Evolutionary conservation across 805 yeast species (phyloP).

Genomic region (Barnettozyma siamensis): DNA sequence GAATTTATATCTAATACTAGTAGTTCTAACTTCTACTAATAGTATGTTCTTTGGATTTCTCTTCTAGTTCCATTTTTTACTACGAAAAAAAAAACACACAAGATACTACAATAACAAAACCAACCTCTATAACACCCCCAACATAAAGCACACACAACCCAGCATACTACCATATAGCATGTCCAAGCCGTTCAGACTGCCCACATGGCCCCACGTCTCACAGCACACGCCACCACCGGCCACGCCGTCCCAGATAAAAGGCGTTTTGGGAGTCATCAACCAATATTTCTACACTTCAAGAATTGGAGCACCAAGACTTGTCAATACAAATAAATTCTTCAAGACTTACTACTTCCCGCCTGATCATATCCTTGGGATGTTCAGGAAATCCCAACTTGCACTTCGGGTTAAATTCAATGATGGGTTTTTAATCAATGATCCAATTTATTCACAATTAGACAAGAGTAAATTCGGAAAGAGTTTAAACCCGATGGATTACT

Average conservation of each 20-base stretch:
- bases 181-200: not conserved
- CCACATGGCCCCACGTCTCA: not conserved
- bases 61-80: no score
- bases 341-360: conserved; percentile 18
- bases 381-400: conserved; percentile 21
- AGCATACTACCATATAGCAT: no score
- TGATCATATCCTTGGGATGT: conserved; percentile 16
- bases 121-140: no score
- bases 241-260: conserved; percentile 2
- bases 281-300: conserved; percentile 8
- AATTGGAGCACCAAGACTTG: not conserved
- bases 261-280: conserved; percentile 4
- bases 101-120: no score
- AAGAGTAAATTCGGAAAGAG: conserved; percentile 10
- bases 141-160: no score
- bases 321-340: conserved; percentile 9
- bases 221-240: not conserved
- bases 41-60: no score
- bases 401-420: conserved; percentile 17
- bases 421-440: conserved; percentile 16
- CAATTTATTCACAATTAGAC: conserved; percentile 1
- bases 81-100: no score
- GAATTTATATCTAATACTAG: no score
- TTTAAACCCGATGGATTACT: conserved; percentile 16
- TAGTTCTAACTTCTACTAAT: no score